A percentile compares a stretch with the other conserved stretches of the same genome.
phyloP scores from a whole-genome alignment of 768 basidiomycete species.

The Lentinula lateritia region DNA sequence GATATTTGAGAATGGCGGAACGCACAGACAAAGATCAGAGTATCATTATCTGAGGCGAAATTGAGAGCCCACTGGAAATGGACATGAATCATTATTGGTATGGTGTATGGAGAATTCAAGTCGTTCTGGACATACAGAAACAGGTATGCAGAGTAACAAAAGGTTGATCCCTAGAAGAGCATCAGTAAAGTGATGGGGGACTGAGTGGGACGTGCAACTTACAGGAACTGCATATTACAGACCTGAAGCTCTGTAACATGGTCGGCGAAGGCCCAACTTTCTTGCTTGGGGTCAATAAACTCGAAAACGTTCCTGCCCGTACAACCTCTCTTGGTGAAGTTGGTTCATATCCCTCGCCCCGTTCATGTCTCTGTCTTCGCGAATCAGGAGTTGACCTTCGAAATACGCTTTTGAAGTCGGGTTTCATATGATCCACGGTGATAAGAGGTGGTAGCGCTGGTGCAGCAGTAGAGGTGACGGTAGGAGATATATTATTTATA shows the following conservation, averaged over 20 bases:
- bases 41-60: slow-evolving; percentile 31
- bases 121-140: slow-evolving; percentile 19
- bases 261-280: slow-evolving; percentile 41
- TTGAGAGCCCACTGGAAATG: slow-evolving; percentile 44
- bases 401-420: background rate
- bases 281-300: slow-evolving; percentile 31
- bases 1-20: background rate
- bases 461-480: background rate
- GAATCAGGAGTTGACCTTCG: background rate
- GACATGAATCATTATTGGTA: background rate
- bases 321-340: background rate
- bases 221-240: slow-evolving; percentile 59
- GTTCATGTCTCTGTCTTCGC: background rate
- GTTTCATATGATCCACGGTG: background rate
- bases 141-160: background rate
- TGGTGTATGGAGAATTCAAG: background rate
- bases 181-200: background rate
- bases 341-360: background rate
- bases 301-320: slow-evolving; percentile 14
- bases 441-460: background rate
- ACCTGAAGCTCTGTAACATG: slow-evolving; percentile 37
- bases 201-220: background rate
- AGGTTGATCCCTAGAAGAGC: background rate
- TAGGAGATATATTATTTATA: background rate
- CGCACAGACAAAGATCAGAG: slow-evolving; percentile 46